These are phyloP conservation scores for Apiotrichum domesticum DNA, from an alignment of 1,284 basidiomycete genomes.

Conservation along the genomic window DNA sequence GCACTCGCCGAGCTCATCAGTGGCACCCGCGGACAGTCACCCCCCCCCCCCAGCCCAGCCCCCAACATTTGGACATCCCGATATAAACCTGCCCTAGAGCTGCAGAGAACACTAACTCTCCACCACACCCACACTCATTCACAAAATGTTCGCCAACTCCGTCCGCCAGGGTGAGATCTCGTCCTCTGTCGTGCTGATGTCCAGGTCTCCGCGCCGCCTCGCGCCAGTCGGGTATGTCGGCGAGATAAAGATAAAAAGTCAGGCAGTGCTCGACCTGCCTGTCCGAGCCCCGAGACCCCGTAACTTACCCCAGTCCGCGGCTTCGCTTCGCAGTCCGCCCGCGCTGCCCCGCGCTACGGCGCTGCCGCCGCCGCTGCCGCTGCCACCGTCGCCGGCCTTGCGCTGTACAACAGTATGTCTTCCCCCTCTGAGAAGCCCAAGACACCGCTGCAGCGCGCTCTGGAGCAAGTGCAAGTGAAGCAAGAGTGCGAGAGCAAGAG, in stretches of 20 bases:
- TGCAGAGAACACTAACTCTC: too few species aligned
- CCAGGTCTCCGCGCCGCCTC: slow-evolving; percentile 42
- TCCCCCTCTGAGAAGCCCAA: not conserved
- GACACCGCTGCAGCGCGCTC: not conserved
- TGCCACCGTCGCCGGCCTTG: slow-evolving; percentile 29
- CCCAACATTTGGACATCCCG: too few species aligned
- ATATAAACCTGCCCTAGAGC: too few species aligned
- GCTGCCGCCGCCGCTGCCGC: slow-evolving; percentile 24
- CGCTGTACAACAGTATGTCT: slow-evolving; percentile 35
- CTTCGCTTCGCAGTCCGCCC: slow-evolving; percentile 32
- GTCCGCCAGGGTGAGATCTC: slow-evolving; percentile 30
- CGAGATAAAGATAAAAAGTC: too few species aligned
- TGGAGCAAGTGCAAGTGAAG: not conserved
- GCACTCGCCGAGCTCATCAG: too few species aligned
- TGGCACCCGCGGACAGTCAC: too few species aligned
- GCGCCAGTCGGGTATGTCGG: slow-evolving; percentile 35
- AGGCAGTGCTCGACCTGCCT: too few species aligned
- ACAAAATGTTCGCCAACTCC: slow-evolving; percentile 38
- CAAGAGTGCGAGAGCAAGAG: too few species aligned
- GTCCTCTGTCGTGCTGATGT: slow-evolving; percentile 5
- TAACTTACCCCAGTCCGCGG: slow-evolving; percentile 27
- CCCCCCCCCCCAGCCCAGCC: too few species aligned
- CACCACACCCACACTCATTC: too few species aligned
- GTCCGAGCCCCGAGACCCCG: too few species aligned
- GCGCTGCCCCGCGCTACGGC: slow-evolving; percentile 22